These are phyloP conservation scores for Eleusine coracana DNA, from an alignment of 176 grass and related monocot genomes.

Conservation along the genomic window DNA sequence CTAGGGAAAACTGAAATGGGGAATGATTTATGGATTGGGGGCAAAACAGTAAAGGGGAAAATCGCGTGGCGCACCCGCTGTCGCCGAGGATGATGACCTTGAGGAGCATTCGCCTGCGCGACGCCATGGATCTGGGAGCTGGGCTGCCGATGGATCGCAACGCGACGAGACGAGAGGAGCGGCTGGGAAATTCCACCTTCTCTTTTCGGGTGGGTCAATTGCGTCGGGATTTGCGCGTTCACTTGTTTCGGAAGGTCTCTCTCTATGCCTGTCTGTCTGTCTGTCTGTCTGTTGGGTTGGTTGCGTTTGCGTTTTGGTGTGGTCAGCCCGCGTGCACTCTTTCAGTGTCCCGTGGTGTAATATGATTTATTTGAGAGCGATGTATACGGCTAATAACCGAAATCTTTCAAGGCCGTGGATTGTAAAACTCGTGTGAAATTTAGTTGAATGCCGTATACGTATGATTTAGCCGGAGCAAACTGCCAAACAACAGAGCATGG, in stretches of 20 bases:
- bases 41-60: neutral
- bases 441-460: too few relatives aligned
- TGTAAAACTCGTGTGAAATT: too few relatives aligned
- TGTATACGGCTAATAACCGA: neutral
- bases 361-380: neutral
- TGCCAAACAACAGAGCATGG: neutral
- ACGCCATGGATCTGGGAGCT: constrained; percentile 62
- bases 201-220: neutral
- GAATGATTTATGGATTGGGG: neutral
- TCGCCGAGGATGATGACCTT: constrained; percentile 99
- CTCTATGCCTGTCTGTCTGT: too few relatives aligned
- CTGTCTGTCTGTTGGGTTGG: neutral
- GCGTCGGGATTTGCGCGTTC: constrained; percentile 16
- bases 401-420: too few relatives aligned
- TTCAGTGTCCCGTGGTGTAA: too few relatives aligned
- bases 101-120: constrained; percentile 94
- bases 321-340: neutral
- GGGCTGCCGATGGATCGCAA: neutral
- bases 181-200: neutral
- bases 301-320: neutral
- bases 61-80: constrained; percentile 67
- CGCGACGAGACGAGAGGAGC: neutral
- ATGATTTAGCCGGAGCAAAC: neutral
- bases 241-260: neutral
- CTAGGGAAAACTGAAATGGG: neutral